These are phyloP conservation scores for Phytophthora boehmeriae DNA, from an alignment of 352 stramenopile genomes.

Conservation along the genomic window DNA sequence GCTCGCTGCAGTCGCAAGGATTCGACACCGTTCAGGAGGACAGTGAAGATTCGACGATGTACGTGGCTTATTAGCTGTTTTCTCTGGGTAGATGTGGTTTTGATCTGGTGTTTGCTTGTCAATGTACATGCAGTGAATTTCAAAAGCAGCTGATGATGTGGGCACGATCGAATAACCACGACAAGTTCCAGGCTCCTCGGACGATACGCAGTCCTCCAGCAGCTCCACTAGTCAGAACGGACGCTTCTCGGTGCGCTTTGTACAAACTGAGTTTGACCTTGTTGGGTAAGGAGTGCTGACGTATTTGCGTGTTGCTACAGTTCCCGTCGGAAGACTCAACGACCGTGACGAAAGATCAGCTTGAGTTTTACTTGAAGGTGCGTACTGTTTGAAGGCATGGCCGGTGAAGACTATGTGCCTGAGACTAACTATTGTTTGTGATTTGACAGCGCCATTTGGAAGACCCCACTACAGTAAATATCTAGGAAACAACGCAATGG, in stretches of 20 bases:
- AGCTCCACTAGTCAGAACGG: slow-evolving; percentile 60
- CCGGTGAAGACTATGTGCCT: neutral
- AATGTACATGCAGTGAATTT: slow-evolving; percentile 40
- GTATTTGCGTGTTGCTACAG: slow-evolving; percentile 23
- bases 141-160: slow-evolving; percentile 86
- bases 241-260: slow-evolving; percentile 47
- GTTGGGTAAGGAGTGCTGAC: neutral
- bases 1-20: slow-evolving; percentile 43
- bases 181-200: slow-evolving; percentile 47
- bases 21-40: slow-evolving; percentile 53
- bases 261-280: neutral
- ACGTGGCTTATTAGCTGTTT: slow-evolving; percentile 14
- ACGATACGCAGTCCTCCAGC: slow-evolving; percentile 66
- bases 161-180: slow-evolving; percentile 66
- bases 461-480: slow-evolving; percentile 26
- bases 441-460: slow-evolving; percentile 52
- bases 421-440: slow-evolving; percentile 15
- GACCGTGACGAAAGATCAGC: slow-evolving; percentile 76
- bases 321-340: slow-evolving; percentile 64
- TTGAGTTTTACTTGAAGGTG: slow-evolving; percentile 91
- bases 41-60: slow-evolving; percentile 62
- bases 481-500: slow-evolving; percentile 1
- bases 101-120: slow-evolving; percentile 7
- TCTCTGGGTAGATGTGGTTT: neutral
- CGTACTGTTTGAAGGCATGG: slow-evolving; percentile 2